A percentile compares a stretch with the other conserved stretches of the same genome.
Evolutionary conservation across 805 yeast genomes (phyloP).

Genomic region (Hanseniaspora lachancei): DNA sequence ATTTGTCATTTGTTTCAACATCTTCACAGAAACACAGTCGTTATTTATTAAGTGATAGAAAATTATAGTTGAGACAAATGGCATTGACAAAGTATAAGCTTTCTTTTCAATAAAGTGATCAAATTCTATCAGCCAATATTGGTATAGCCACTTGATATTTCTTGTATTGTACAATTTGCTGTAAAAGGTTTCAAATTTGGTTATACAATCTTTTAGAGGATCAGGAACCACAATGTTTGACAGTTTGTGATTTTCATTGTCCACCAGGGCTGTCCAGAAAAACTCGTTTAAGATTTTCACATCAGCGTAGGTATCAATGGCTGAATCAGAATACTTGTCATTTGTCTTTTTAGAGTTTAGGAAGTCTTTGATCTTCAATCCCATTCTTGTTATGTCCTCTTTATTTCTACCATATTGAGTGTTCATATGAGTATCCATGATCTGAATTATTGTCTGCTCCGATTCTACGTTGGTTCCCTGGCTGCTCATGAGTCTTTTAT

Average conservation of each 20-base stretch:
- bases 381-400: constrained; percentile 38
- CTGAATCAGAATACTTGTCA: constrained; percentile 27
- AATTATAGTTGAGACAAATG: constrained; percentile 69
- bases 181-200: constrained; percentile 41
- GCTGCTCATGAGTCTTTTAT: constrained; percentile 3
- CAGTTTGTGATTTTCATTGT: constrained; percentile 15
- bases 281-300: constrained; percentile 47
- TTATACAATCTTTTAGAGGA: constrained; percentile 30
- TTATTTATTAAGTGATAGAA: constrained; percentile 58
- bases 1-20: constrained; percentile 51
- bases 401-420: constrained; percentile 6
- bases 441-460: background rate
- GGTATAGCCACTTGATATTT: constrained; percentile 62
- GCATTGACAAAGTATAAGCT: constrained; percentile 66
- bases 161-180: constrained; percentile 42
- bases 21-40: constrained; percentile 40
- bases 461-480: background rate
- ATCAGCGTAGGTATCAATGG: constrained; percentile 29
- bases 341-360: constrained; percentile 41
- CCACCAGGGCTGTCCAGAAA: constrained; percentile 35
- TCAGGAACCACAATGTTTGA: constrained; percentile 16
- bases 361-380: constrained; percentile 79
- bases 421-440: constrained; percentile 1
- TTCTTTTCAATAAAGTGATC: constrained; percentile 53
- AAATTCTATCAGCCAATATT: constrained; percentile 71